Conservation (phyloP, 192 early-diverging fungal genomes). For the Umbelopsis isabellina region DNA sequence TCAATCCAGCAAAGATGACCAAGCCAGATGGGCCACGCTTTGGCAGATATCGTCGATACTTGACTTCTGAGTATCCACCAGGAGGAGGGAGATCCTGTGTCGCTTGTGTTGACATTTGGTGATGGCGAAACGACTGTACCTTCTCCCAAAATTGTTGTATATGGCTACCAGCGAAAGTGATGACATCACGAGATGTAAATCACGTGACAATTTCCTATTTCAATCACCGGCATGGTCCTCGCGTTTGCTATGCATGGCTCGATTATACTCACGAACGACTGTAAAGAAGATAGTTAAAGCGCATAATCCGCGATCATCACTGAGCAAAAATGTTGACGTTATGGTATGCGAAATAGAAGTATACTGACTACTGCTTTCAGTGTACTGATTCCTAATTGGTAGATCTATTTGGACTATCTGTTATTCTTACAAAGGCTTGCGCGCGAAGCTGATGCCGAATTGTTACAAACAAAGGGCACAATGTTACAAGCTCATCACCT, state of each 20-base stretch:
- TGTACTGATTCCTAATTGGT: background rate
- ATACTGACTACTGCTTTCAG: background rate
- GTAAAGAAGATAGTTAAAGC: slow-evolving; percentile 20
- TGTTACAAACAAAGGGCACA: slow-evolving; percentile 8
- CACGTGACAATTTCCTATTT: background rate
- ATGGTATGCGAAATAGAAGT: background rate
- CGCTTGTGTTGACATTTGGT: slow-evolving; percentile 26
- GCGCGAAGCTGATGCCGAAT: slow-evolving; percentile 10
- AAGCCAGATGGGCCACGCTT: slow-evolving; percentile 89
- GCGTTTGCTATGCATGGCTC: background rate
- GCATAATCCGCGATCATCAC: slow-evolving; percentile 9
- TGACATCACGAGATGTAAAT: background rate
- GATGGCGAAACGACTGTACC: background rate
- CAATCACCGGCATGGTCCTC: background rate
- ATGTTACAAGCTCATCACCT: slow-evolving; percentile 4
- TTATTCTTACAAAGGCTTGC: slow-evolving; percentile 14
- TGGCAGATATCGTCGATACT: slow-evolving; percentile 89
- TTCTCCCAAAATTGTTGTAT: background rate
- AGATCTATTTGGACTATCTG: slow-evolving; percentile 25
- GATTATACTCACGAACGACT: slow-evolving; percentile 14
- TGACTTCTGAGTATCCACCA: slow-evolving; percentile 84
- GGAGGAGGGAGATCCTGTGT: slow-evolving; percentile 75
- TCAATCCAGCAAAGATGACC: slow-evolving; percentile 74
- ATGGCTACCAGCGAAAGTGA: background rate
- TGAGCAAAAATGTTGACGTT: slow-evolving; percentile 15